phyloP scores from a whole-genome alignment of 164 flowering plant species.

The Kalanchoe fedtschenkoi region DNA sequence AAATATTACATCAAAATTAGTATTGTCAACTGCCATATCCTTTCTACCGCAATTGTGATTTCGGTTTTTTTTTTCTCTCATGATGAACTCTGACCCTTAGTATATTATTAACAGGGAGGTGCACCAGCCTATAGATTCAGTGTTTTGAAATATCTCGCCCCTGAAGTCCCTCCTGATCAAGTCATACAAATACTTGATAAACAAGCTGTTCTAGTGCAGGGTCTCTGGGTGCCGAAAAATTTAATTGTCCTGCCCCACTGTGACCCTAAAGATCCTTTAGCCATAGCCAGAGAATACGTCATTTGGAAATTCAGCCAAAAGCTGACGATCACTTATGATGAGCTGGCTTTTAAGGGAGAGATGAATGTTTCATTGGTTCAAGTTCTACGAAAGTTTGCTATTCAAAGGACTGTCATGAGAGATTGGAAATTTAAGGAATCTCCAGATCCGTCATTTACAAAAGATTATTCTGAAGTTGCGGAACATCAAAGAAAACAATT shows the following conservation, averaged over 20 bases:
- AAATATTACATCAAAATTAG: too few species aligned
- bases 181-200: constrained; percentile 34
- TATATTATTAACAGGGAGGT: constrained; percentile 28
- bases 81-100: too few species aligned
- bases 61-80: background rate
- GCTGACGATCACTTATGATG: constrained; percentile 16
- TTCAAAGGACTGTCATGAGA: constrained; percentile 27
- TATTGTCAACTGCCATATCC: background rate
- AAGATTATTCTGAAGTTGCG: constrained; percentile 42
- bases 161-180: constrained; percentile 38
- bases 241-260: constrained; percentile 14
- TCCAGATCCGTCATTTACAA: constrained; percentile 44
- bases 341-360: constrained; percentile 13
- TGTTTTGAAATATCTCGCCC: constrained; percentile 56
- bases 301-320: constrained; percentile 48
- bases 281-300: constrained; percentile 51
- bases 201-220: constrained; percentile 55
- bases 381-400: constrained; percentile 33
- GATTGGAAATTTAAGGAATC: constrained; percentile 65
- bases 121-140: constrained; percentile 39
- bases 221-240: constrained; percentile 63
- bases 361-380: constrained; percentile 9
- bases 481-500: constrained; percentile 32
- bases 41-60: background rate
- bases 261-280: constrained; percentile 10